Evolutionary conservation across 2,329 filamentous ascomycete species (phyloP).

Genomic region (Calonectria fujianensis): DNA sequence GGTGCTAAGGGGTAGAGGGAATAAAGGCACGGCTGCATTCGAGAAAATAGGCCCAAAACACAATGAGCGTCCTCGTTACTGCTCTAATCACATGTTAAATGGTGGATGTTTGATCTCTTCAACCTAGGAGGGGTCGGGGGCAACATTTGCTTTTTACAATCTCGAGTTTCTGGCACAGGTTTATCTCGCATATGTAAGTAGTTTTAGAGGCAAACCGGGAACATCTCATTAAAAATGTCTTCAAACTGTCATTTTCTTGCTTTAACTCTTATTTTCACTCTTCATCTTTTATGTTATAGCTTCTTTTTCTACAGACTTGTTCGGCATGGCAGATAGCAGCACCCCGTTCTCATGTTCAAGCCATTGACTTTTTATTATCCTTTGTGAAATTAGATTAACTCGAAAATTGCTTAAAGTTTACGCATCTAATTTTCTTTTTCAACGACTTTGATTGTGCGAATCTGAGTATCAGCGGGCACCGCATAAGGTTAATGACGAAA

Average conservation of each 20-base stretch:
- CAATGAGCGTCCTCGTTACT: too few relatives aligned
- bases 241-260: not conserved
- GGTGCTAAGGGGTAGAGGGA: too few relatives aligned
- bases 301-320: not conserved
- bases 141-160: not conserved
- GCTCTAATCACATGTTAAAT: too few relatives aligned
- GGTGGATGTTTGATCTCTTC: too few relatives aligned
- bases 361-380: not conserved
- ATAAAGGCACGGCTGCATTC: too few relatives aligned
- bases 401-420: not conserved
- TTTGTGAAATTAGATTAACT: not conserved
- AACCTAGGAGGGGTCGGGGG: not conserved
- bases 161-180: not conserved
- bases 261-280: not conserved
- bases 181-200: not conserved
- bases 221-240: not conserved
- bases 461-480: not conserved
- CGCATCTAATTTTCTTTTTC: not conserved
- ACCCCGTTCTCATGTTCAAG: not conserved
- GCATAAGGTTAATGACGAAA: not conserved
- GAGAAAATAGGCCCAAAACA: too few relatives aligned
- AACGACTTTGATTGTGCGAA: not conserved
- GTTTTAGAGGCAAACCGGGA: not conserved
- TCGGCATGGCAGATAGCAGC: not conserved
- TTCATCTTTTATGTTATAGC: not conserved